Percentiles rank a stretch among this genome's conserved stretches.
phyloP scores from a whole-genome alignment of 73 alveolate species.

The Breviolum minutum region DNA sequence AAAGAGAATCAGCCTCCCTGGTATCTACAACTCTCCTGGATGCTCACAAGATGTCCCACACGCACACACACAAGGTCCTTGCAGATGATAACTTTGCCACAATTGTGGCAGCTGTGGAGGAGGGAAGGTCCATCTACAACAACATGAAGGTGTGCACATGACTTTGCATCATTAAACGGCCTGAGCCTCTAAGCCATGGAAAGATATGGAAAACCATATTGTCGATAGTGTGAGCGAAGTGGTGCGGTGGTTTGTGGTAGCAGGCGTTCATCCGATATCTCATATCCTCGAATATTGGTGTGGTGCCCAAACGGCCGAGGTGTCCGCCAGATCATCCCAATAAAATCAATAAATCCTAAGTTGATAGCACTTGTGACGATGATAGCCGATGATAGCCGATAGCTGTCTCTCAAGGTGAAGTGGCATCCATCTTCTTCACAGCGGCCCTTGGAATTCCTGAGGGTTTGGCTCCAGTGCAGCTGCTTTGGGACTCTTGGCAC shows the following conservation, averaged over 20 bases:
- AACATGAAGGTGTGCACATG: slow-evolving; percentile 97
- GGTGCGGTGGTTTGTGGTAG: neutral
- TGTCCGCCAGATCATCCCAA: slow-evolving; percentile 68
- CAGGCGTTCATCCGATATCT: slow-evolving; percentile 99
- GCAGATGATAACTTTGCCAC: slow-evolving; percentile 99
- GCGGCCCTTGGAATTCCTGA: slow-evolving; percentile 99
- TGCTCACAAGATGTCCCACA: slow-evolving; percentile 52
- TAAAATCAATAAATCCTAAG: neutral
- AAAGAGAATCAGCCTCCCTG: slow-evolving; percentile 27
- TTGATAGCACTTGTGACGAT: neutral
- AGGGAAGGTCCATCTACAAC: slow-evolving; percentile 99
- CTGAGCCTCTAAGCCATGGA: neutral
- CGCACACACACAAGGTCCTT: slow-evolving; percentile 98
- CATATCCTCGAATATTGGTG: slow-evolving; percentile 99
- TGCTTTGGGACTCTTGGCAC: slow-evolving; percentile 98
- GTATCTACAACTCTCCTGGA: slow-evolving; percentile 92
- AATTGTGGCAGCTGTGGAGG: slow-evolving; percentile 99
- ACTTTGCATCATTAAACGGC: neutral
- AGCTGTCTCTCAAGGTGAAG: slow-evolving; percentile 97
- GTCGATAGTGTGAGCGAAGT: neutral
- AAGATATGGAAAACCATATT: neutral
- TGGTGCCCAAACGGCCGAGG: slow-evolving; percentile 92
- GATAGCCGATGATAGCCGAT: neutral
- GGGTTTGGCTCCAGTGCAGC: slow-evolving; percentile 99
- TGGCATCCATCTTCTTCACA: slow-evolving; percentile 99